Percentiles rank a stretch among this genome's conserved stretches.
These are phyloP conservation scores for Penicillium longicatenatum DNA, from an alignment of 495 filamentous ascomycete species.

Conservation along the genomic window DNA sequence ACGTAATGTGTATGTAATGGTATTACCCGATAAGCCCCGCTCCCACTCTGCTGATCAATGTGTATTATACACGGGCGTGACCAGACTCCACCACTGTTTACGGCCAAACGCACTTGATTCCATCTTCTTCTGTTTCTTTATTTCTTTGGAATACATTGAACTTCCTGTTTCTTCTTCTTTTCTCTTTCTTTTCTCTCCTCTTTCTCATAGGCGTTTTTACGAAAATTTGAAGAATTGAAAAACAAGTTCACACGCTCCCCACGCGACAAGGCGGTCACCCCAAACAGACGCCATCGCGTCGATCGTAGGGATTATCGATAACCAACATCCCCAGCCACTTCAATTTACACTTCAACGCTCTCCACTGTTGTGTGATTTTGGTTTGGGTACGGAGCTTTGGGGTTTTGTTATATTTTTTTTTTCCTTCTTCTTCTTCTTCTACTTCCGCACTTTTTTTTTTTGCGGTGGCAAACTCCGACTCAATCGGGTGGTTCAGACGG, in stretches of 20 bases:
- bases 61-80: slow-evolving; percentile 23
- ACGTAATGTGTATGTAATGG: slow-evolving; percentile 21
- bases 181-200: slow-evolving; percentile 2
- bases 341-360: slow-evolving; percentile 11
- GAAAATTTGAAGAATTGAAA: neutral
- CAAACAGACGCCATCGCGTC: slow-evolving; percentile 39
- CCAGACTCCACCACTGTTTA: slow-evolving; percentile 33
- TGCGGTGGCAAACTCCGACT: slow-evolving; percentile 40
- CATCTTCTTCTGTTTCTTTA: slow-evolving; percentile 10
- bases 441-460: slow-evolving; percentile 15
- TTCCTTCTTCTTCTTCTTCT: slow-evolving; percentile 6
- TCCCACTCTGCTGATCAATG: neutral
- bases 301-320: slow-evolving; percentile 40
- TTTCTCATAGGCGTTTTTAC: neutral
- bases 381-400: slow-evolving; percentile 4
- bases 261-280: slow-evolving; percentile 40
- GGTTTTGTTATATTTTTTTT: neutral
- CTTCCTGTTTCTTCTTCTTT: neutral
- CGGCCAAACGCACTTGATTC: slow-evolving; percentile 23
- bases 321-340: slow-evolving; percentile 34
- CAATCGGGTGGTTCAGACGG: slow-evolving; percentile 25
- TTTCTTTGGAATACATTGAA: slow-evolving; percentile 4
- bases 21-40: slow-evolving; percentile 18
- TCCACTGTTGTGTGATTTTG: slow-evolving; percentile 7
- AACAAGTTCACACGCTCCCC: slow-evolving; percentile 23